phyloP scores from a whole-genome alignment of 768 basidiomycete species.

The Piloderma croceum region DNA sequence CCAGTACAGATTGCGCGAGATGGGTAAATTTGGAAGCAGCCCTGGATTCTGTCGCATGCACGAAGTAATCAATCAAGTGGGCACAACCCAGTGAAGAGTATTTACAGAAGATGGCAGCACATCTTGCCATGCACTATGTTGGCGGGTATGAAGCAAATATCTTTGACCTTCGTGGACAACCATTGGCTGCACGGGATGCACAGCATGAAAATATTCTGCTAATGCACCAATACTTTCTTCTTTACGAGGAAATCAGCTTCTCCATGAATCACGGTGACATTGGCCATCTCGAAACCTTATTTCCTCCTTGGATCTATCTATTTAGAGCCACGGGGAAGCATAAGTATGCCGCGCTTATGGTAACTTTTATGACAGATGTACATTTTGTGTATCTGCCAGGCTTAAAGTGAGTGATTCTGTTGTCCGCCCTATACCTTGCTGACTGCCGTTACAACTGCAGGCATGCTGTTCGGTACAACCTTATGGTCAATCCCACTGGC shows the following conservation, averaged over 20 bases:
- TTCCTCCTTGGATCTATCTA: slow-evolving; percentile 22
- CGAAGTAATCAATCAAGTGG: slow-evolving; percentile 27
- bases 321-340: slow-evolving; percentile 29
- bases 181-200: slow-evolving; percentile 19
- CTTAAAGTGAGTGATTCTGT: slow-evolving; percentile 4
- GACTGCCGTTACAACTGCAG: slow-evolving; percentile 1
- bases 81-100: slow-evolving; percentile 24
- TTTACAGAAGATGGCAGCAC: slow-evolving; percentile 20
- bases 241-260: slow-evolving; percentile 36
- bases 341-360: slow-evolving; percentile 28
- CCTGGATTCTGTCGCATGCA: slow-evolving; percentile 34
- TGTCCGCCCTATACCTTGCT: background rate
- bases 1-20: slow-evolving; percentile 25
- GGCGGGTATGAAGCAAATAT: slow-evolving; percentile 8
- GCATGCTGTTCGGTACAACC: slow-evolving; percentile 23
- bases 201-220: slow-evolving; percentile 30
- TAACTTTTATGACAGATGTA: slow-evolving; percentile 22
- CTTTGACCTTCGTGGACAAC: background rate
- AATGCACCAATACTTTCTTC: slow-evolving; percentile 27
- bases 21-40: slow-evolving; percentile 24
- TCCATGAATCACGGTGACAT: slow-evolving; percentile 31
- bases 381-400: slow-evolving; percentile 20
- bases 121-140: slow-evolving; percentile 17
- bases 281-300: slow-evolving; percentile 20
- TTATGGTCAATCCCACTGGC: slow-evolving; percentile 34